Conservation (phyloP, 2,329 filamentous ascomycete genomes). For the Botryotinia globosa region DNA sequence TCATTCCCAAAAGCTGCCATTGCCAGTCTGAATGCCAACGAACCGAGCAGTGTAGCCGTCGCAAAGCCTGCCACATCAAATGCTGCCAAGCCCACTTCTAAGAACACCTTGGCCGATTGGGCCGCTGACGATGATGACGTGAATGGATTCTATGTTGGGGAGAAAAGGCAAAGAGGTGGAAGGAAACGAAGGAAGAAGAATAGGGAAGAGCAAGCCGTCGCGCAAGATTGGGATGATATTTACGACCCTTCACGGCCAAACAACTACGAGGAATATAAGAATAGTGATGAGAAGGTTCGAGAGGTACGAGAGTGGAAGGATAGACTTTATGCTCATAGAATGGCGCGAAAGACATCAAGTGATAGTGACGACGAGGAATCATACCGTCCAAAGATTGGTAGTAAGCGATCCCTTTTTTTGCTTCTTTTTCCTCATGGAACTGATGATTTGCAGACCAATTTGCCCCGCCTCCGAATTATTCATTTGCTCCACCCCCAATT, state of each 20-base stretch:
- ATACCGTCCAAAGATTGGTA: constrained; percentile 43
- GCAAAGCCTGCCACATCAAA: constrained; percentile 37
- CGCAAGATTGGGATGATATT: constrained; percentile 82
- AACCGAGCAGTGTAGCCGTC: constrained; percentile 33
- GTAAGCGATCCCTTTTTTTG: constrained; percentile 39
- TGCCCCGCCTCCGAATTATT: constrained; percentile 56
- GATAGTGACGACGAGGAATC: constrained; percentile 45
- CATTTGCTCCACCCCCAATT: constrained; percentile 54
- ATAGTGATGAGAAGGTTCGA: constrained; percentile 77
- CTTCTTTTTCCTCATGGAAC: background rate
- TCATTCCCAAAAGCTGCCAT: constrained; percentile 50
- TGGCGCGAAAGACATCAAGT: constrained; percentile 47
- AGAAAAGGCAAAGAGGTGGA: constrained; percentile 70
- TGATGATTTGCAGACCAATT: constrained; percentile 50
- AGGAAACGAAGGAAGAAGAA: constrained; percentile 65
- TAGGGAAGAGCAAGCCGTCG: constrained; percentile 58
- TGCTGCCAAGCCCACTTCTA: constrained; percentile 48
- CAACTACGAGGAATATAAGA: constrained; percentile 78
- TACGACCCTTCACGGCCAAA: constrained; percentile 84
- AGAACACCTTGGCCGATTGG: constrained; percentile 79
- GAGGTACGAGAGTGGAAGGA: constrained; percentile 86
- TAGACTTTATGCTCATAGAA: constrained; percentile 70
- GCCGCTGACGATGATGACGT: constrained; percentile 77
- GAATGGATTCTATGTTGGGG: constrained; percentile 57
- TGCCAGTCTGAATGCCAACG: constrained; percentile 28